phyloP scores from a whole-genome alignment of 1,284 basidiomycete species.

The Hemileia vastatrix region DNA sequence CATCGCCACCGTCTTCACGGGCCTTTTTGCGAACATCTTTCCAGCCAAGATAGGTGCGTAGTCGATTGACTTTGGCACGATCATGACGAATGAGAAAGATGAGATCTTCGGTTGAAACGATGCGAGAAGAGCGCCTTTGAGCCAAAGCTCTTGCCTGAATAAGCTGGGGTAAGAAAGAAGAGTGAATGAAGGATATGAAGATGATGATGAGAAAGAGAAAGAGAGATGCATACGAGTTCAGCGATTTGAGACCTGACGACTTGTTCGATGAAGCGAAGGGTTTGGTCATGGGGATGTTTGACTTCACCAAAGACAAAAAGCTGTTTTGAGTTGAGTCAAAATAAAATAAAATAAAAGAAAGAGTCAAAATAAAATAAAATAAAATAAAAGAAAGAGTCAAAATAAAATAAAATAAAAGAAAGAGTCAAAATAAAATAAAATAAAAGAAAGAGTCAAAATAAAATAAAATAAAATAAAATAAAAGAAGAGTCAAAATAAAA shows the following conservation, averaged over 20 bases:
- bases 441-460: background rate
- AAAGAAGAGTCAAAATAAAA: background rate
- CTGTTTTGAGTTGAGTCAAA: slow-evolving; percentile 49
- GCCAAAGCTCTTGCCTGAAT: slow-evolving; percentile 79
- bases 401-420: background rate
- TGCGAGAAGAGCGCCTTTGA: slow-evolving; percentile 68
- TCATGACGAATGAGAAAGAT: slow-evolving; percentile 95
- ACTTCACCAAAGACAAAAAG: slow-evolving; percentile 97
- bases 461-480: background rate
- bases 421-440: background rate
- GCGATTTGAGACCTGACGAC: slow-evolving; percentile 87
- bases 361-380: background rate
- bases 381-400: background rate
- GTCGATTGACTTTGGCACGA: slow-evolving; percentile 81
- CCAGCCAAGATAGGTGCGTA: slow-evolving; percentile 93
- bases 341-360: background rate
- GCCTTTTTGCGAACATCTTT: slow-evolving; percentile 94
- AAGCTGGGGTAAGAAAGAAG: slow-evolving; percentile 53
- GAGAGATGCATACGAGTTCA: slow-evolving; percentile 60
- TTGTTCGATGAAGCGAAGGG: slow-evolving; percentile 85
- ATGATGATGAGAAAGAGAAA: background rate
- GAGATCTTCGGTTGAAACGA: slow-evolving; percentile 82
- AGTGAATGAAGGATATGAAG: background rate
- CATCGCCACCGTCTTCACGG: slow-evolving; percentile 42
- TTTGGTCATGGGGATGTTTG: slow-evolving; percentile 75